phyloP scores from a whole-genome alignment of 2,329 filamentous ascomycete genomes.

The Metarhizium album region DNA sequence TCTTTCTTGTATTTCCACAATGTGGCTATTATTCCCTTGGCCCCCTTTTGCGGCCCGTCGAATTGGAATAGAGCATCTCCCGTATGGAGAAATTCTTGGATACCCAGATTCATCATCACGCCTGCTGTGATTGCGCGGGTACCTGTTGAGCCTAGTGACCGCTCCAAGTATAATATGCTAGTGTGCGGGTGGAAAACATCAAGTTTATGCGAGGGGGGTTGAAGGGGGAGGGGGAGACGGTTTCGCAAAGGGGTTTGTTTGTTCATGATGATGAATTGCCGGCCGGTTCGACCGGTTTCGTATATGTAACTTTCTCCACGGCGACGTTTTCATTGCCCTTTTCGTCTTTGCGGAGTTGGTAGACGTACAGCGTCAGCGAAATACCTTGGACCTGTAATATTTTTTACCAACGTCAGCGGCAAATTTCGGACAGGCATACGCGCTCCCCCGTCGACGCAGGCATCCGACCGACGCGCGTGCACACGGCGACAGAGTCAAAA shows the following conservation, averaged over 20 bases:
- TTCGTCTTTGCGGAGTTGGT: constrained; percentile 69
- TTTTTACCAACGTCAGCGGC: too few species aligned
- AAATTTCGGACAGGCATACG: too few species aligned
- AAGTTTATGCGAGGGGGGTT: background rate
- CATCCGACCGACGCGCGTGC: constrained; percentile 1
- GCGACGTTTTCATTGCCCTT: constrained; percentile 70
- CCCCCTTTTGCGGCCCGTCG: constrained; percentile 5
- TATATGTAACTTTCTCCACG: constrained; percentile 79
- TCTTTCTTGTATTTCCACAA: constrained; percentile 21
- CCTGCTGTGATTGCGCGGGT: constrained; percentile 12
- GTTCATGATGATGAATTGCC: constrained; percentile 30
- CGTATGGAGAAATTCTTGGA: constrained; percentile 11
- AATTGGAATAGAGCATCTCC: constrained; percentile 9
- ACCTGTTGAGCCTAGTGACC: constrained; percentile 6
- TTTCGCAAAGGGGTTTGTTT: background rate
- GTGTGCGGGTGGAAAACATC: background rate
- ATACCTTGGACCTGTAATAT: constrained; percentile 75
- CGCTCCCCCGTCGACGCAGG: too few species aligned
- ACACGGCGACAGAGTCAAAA: background rate
- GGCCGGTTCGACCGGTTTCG: constrained; percentile 57
- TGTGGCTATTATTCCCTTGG: constrained; percentile 10
- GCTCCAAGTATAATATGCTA: background rate
- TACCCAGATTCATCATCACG: constrained; percentile 4
- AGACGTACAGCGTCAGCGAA: constrained; percentile 90
- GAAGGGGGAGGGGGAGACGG: too few species aligned